Evolutionary conservation across 1,284 basidiomycete species (phyloP).

Genomic region (Phellinidium pouzarii): DNA sequence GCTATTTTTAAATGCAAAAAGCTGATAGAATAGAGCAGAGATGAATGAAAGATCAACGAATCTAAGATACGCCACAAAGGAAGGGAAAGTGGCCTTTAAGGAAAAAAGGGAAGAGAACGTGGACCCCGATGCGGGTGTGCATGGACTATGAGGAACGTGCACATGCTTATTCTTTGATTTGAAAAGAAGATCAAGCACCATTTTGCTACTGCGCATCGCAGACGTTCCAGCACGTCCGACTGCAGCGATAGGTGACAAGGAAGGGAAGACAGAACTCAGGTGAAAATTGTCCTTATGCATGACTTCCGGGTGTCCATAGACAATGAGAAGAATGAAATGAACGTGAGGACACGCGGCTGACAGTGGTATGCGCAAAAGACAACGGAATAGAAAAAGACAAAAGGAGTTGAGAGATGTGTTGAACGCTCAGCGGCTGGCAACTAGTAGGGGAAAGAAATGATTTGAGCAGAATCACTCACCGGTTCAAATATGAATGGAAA

Average conservation of each 20-base stretch:
- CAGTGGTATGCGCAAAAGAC: background rate
- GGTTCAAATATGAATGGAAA: slow-evolving; percentile 8
- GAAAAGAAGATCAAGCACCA: background rate
- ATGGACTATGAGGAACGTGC: background rate
- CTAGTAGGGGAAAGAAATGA: background rate
- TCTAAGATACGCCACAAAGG: background rate
- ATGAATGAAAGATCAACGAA: background rate
- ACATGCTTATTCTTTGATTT: background rate
- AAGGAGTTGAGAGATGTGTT: background rate
- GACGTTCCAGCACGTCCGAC: background rate
- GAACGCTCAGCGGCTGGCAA: slow-evolving; percentile 1
- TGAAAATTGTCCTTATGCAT: background rate
- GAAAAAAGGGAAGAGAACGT: background rate
- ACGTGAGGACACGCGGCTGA: background rate
- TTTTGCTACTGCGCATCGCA: background rate
- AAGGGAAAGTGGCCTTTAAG: background rate
- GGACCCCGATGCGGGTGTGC: background rate
- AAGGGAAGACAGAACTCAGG: background rate
- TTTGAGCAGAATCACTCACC: slow-evolving; percentile 9
- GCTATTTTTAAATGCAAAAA: background rate
- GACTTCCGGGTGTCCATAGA: background rate
- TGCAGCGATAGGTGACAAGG: background rate
- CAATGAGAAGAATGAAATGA: background rate
- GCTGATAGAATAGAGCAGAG: background rate
- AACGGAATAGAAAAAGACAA: background rate